A percentile compares a stretch with the other conserved stretches of the same genome.
phyloP scores from a whole-genome alignment of 2,329 filamentous ascomycete species.

The Verticillium nonalfalfae region DNA sequence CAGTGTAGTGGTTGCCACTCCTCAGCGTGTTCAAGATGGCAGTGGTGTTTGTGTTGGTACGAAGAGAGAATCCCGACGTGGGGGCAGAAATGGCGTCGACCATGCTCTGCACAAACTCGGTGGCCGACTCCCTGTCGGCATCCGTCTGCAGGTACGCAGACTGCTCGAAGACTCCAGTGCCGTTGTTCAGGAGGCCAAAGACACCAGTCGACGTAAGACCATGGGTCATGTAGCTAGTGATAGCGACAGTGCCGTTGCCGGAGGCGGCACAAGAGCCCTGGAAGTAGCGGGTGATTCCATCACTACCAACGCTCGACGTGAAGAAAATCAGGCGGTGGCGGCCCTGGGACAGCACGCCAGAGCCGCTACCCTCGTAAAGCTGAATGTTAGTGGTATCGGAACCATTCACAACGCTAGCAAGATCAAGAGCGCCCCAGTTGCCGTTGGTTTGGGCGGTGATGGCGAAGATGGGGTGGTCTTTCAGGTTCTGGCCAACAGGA shows the following conservation, averaged over 20 bases:
- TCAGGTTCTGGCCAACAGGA: slow-evolving; percentile 35
- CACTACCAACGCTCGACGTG: slow-evolving; percentile 34
- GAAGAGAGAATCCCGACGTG: slow-evolving; percentile 12
- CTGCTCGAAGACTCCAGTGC: slow-evolving; percentile 32
- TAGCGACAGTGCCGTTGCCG: slow-evolving; percentile 32
- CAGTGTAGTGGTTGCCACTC: slow-evolving; percentile 23
- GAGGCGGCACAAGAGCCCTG: slow-evolving; percentile 40
- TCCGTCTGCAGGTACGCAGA: slow-evolving; percentile 26
- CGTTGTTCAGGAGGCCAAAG: slow-evolving; percentile 30
- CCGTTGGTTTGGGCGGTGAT: slow-evolving; percentile 22
- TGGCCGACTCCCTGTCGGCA: slow-evolving; percentile 19
- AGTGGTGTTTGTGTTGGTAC: slow-evolving; percentile 12
- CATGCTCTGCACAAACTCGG: slow-evolving; percentile 18
- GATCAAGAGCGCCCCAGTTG: slow-evolving; percentile 16
- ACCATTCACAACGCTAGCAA: slow-evolving; percentile 18
- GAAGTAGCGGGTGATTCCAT: slow-evolving; percentile 28
- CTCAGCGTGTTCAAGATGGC: slow-evolving; percentile 16
- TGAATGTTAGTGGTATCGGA: slow-evolving; percentile 14
- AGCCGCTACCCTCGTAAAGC: slow-evolving; percentile 22
- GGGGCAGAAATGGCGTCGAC: slow-evolving; percentile 13
- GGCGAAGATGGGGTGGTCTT: slow-evolving; percentile 24
- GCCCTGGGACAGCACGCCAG: slow-evolving; percentile 34
- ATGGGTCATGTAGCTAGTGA: slow-evolving; percentile 45
- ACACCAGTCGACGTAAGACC: slow-evolving; percentile 39
- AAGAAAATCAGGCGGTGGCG: slow-evolving; percentile 41